A percentile compares a stretch with the other conserved stretches of the same genome.
These are phyloP conservation scores for Phialocephala sp. DNA, from an alignment of 2,329 filamentous ascomycete species.

Conservation along the genomic window DNA sequence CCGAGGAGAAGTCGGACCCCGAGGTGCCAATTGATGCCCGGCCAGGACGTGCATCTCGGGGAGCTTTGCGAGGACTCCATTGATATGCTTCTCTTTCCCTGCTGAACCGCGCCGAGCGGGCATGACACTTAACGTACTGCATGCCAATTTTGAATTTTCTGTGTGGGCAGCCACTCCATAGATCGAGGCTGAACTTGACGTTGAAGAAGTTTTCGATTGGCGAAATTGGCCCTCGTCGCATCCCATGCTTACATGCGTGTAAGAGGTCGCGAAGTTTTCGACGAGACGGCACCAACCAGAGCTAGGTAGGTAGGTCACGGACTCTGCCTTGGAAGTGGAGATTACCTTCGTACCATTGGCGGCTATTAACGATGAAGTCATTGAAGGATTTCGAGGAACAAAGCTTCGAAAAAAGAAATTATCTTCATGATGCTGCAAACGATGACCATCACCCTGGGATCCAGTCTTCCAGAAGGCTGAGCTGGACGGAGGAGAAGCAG, in stretches of 20 bases:
- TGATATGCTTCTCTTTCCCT: neutral
- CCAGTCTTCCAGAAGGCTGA: neutral
- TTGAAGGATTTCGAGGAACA: constrained; percentile 1
- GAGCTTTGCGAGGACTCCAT: neutral
- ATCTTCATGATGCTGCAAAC: neutral
- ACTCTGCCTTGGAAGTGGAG: constrained; percentile 25
- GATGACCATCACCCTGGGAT: neutral
- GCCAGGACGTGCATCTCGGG: constrained; percentile 4
- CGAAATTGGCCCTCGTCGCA: constrained; percentile 10
- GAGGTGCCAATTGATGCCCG: neutral
- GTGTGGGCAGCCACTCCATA: neutral
- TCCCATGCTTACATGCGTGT: constrained; percentile 13
- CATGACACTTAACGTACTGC: neutral
- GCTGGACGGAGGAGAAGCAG: neutral
- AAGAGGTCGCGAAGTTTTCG: constrained; percentile 15
- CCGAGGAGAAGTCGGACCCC: constrained; percentile 13
- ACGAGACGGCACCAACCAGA: neutral
- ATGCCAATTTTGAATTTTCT: constrained; percentile 1
- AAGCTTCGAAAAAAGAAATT: neutral
- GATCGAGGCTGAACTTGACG: constrained; percentile 14
- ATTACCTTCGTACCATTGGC: constrained; percentile 14
- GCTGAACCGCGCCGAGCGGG: neutral
- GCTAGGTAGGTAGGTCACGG: constrained; percentile 12
- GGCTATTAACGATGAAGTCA: neutral
- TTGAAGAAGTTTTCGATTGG: constrained; percentile 16